These are phyloP conservation scores for Ambrosia trifida DNA, from an alignment of 129 eudicot genomes.

Conservation along the genomic window DNA sequence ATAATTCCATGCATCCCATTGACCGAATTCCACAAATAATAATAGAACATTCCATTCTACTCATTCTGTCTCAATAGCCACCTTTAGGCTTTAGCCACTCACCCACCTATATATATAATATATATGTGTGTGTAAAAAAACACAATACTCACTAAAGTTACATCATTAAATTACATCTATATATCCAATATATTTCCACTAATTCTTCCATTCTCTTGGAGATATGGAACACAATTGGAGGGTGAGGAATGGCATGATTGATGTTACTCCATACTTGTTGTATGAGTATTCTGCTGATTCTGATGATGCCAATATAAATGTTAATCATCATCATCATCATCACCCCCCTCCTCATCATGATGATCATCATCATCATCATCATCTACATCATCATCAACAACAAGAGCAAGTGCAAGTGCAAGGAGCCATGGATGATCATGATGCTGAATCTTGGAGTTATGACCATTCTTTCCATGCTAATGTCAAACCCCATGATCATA, in stretches of 20 bases:
- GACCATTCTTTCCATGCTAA: slow-evolving; percentile 28
- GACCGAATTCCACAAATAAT: slow-evolving; percentile 8
- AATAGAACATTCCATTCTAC: slow-evolving; percentile 21
- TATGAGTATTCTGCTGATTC: slow-evolving; percentile 40
- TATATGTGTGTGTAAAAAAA: slow-evolving; percentile 19
- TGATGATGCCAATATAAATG: slow-evolving; percentile 24
- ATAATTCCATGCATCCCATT: not conserved
- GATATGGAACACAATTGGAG: slow-evolving; percentile 31
- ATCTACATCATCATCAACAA: slow-evolving; percentile 3
- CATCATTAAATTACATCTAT: slow-evolving; percentile 23
- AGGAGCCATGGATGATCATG: slow-evolving; percentile 29
- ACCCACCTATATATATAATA: slow-evolving; percentile 18
- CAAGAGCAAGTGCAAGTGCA: slow-evolving; percentile 10
- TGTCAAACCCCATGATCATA: slow-evolving; percentile 15
- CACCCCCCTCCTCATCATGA: not conserved
- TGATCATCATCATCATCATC: not conserved
- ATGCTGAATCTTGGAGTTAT: slow-evolving; percentile 36
- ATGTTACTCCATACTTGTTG: slow-evolving; percentile 32
- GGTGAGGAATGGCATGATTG: slow-evolving; percentile 35
- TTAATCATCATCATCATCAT: slow-evolving; percentile 8
- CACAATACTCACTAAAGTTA: slow-evolving; percentile 27
- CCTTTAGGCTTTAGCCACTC: slow-evolving; percentile 18
- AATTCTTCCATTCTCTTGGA: slow-evolving; percentile 15
- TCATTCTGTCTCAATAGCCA: slow-evolving; percentile 23
- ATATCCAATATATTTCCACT: too few species aligned